Percentiles rank a stretch among this genome's conserved stretches.
phyloP scores from a whole-genome alignment of 441 rosid species.

The Erodium moschatum region DNA sequence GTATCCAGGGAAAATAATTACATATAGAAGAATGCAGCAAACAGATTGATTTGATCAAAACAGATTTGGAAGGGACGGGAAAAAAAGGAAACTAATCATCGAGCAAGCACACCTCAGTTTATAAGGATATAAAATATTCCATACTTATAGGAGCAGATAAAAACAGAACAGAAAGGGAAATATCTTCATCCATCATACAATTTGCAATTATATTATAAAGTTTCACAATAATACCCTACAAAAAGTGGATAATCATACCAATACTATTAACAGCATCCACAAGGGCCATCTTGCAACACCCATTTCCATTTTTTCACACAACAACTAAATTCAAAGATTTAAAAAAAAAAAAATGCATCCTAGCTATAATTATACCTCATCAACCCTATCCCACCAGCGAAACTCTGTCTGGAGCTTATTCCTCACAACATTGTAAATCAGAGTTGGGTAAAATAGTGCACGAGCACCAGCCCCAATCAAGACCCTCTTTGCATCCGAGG shows the following conservation, averaged over 20 bases:
- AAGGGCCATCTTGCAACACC: too few relatives aligned
- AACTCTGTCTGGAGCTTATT: conserved; percentile 58
- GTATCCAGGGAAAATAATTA: too few relatives aligned
- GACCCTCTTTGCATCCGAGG: conserved; percentile 38
- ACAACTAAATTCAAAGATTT: conserved; percentile 2
- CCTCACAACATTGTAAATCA: conserved; percentile 66
- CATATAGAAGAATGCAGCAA: neutral
- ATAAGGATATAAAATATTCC: neutral
- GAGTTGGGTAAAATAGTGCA: conserved; percentile 57
- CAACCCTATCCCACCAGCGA: conserved; percentile 74
- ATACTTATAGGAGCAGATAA: neutral
- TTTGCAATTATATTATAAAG: neutral
- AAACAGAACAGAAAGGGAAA: neutral
- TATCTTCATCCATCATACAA: neutral
- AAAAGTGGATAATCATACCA: neutral
- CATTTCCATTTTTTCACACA: neutral
- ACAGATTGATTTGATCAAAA: neutral
- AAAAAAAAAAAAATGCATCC: neutral
- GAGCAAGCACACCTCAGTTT: neutral
- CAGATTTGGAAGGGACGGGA: neutral
- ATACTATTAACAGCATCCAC: neutral
- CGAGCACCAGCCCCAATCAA: conserved; percentile 76
- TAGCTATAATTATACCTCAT: conserved; percentile 32
- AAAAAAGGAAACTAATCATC: neutral
- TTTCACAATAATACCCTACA: neutral